Percentiles rank a stretch among this genome's conserved stretches.
These are phyloP conservation scores for Gnomoniopsis smithogilvyi DNA, from an alignment of 2,329 filamentous ascomycete species.

Conservation along the genomic window DNA sequence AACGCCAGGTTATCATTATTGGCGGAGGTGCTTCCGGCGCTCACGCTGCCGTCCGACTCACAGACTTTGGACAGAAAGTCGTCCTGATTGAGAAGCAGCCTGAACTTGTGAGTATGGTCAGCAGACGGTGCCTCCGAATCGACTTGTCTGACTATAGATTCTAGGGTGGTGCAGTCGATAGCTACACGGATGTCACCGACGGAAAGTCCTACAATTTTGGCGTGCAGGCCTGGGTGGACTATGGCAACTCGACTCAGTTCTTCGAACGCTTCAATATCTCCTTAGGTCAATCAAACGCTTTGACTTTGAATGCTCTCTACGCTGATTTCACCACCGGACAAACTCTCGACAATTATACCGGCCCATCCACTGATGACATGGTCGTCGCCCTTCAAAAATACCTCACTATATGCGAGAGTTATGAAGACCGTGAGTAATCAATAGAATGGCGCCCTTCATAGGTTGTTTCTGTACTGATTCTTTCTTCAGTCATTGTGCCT, in stretches of 20 bases:
- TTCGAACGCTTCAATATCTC: conserved; percentile 7
- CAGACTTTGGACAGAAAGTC: conserved; percentile 4
- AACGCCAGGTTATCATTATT: not conserved
- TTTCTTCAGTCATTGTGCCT: conserved; percentile 25
- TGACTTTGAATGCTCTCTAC: not conserved
- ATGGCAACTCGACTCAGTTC: conserved; percentile 4
- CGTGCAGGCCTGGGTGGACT: not conserved
- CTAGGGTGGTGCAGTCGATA: conserved; percentile 4
- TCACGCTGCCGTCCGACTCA: conserved; percentile 8
- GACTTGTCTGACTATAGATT: not conserved
- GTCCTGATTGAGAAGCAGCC: conserved; percentile 5
- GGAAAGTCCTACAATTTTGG: not conserved
- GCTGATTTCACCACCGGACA: conserved; percentile 7
- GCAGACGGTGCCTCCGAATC: not conserved
- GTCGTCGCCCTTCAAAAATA: conserved; percentile 1
- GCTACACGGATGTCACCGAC: not conserved
- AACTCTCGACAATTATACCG: not conserved
- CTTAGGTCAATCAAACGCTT: not conserved
- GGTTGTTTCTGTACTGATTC: not conserved
- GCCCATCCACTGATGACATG: not conserved
- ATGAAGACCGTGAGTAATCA: not conserved
- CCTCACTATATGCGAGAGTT: not conserved
- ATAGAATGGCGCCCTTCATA: not conserved
- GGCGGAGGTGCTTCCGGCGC: conserved; percentile 11
- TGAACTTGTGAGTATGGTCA: not conserved